Evolutionary conservation across 352 stramenopile genomes (phyloP), one percentile per base, ranked within the genome.

Genomic region (Globisporangium lucens): DNA sequence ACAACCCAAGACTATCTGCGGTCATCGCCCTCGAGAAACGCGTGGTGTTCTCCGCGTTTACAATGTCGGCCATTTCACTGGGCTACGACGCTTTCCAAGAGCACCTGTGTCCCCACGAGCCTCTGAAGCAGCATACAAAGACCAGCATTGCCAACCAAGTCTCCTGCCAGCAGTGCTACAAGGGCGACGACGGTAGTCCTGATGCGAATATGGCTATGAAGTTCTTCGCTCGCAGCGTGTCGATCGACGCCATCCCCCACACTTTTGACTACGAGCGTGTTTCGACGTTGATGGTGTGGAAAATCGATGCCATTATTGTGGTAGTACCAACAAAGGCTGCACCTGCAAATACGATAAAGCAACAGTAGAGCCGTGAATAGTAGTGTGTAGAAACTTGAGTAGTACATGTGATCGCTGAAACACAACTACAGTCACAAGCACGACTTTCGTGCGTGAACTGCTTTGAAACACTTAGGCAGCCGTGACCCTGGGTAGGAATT

Each of bases 71-170:
- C 52, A 74, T 92, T 41, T 75, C 80, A 1, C 69, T 89, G 2
- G 84, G 82, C 2, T 87, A 73, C n/a, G 82, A 92, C 64, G 65
- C 75, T 0, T 90, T 90, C 65, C 66, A 77, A 52, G 57, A 63
- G 0, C 74, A 79, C 24, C 64, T 82, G 35, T 91, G 82, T 63
- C 55, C 1, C 0, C 80, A 90, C 62, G 30, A 77, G 35, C 64
- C 63, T 7, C 15, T 51, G 5, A 51, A 51, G 17, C 17, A 51
- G 3, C 15, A 51, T 10, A 8, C 27, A 12, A 43, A 52, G 24
- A 38, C 22, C 10, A 24, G 27, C 10, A 15, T 73, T n/a, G 22
- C 3, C 3, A 78, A 85, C n/a, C 75, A 70, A 70, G 66, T 84
- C 22, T 52, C n/a, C 22, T 83, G 70, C 57, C 65, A 30, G 49